Evolutionary conservation across 78 protist genomes (phyloP), one percentile per base, ranked within the genome.

Genomic region (Goniomonas avonlea): DNA sequence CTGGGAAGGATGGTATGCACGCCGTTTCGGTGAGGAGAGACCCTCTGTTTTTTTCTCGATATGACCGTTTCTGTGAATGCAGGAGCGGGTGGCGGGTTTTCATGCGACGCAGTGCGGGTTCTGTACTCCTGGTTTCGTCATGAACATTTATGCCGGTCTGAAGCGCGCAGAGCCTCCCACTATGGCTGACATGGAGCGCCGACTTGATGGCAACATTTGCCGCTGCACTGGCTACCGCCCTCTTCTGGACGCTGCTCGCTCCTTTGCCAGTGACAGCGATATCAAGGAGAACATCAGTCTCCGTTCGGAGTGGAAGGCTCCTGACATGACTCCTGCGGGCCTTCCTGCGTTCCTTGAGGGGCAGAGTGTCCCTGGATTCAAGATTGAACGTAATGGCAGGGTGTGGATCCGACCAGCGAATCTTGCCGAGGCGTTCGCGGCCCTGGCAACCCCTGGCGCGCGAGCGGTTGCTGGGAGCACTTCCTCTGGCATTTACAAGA

Each of bases 71-170:
- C n/a, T n/a, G n/a, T n/a, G n/a, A n/a, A n/a, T n/a, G n/a, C n/a
- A n/a, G n/a, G 53, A 45, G 53, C 15, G 27, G 68, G 35, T 83
- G 25, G 81, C 87, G 25, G 35, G 5, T 21, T 4, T 13, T 11
- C 15, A 40, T 38, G 87, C 73, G 4, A 21, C 77, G 45, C 90
- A 86, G 58, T 86, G 90, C 71, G 90, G 90, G 3, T 75, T 35
- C 61, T 86, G 85, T 68, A 65, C 76, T 23, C 47, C 71, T 1
- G 86, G 86, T 21, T 69, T 79, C 61, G 61, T 70, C 37, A 66
- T 80, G 34, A 1, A 27, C 23, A 7, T 76, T 2, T 41, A 55
- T 34, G 8, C 25, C 23, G 53, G 29, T 3, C 60, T 60, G 25
- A 48, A 25, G 48, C 0, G 29, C 55, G 11, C 3, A 45, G 48